Percentiles rank a stretch among this genome's conserved stretches.
Conservation (phyloP, 2,329 filamentous ascomycete species). For the Didymella keratinophila region DNA sequence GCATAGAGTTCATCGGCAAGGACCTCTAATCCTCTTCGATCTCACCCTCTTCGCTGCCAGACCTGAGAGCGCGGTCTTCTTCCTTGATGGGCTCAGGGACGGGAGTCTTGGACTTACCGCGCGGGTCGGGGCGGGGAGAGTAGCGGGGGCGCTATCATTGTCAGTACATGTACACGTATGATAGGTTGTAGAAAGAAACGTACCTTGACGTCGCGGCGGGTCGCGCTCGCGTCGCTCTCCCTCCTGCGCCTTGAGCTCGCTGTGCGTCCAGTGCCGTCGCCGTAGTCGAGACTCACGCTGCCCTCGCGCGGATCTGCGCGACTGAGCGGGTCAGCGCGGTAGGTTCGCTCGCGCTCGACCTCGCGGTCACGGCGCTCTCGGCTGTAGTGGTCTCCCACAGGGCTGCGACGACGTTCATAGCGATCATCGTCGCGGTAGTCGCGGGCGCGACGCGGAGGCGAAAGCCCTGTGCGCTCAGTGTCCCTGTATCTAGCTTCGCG, state of each 20-base stretch:
- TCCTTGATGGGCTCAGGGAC: constrained; percentile 53
- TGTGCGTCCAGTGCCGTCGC: constrained; percentile 64
- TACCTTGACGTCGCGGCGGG: constrained; percentile 55
- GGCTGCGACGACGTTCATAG: constrained; percentile 63
- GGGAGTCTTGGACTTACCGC: constrained; percentile 65
- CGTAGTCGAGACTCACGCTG: constrained; percentile 88
- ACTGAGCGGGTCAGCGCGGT: constrained; percentile 58
- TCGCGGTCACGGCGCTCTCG: constrained; percentile 88
- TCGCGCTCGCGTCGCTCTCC: constrained; percentile 68
- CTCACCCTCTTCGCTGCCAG: constrained; percentile 96
- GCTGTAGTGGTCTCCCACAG: constrained; percentile 74
- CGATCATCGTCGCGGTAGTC: constrained; percentile 51
- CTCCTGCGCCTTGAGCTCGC: constrained; percentile 74
- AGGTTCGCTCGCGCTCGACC: constrained; percentile 86
- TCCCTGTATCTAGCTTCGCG: constrained; percentile 94
- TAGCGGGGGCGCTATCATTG: constrained; percentile 56
- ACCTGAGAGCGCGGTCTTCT: constrained; percentile 73
- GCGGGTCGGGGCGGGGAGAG: constrained; percentile 59
- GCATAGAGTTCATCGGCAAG: background rate
- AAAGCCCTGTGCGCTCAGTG: constrained; percentile 70
- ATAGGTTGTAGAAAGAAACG: constrained; percentile 16
- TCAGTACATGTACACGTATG: constrained; percentile 18
- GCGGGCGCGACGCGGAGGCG: constrained; percentile 57
- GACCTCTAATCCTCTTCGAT: constrained; percentile 76
- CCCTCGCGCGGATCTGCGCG: constrained; percentile 78